phyloP scores from a whole-genome alignment of 257 asterid genomes.

The Capsicum rhomboideum region DNA sequence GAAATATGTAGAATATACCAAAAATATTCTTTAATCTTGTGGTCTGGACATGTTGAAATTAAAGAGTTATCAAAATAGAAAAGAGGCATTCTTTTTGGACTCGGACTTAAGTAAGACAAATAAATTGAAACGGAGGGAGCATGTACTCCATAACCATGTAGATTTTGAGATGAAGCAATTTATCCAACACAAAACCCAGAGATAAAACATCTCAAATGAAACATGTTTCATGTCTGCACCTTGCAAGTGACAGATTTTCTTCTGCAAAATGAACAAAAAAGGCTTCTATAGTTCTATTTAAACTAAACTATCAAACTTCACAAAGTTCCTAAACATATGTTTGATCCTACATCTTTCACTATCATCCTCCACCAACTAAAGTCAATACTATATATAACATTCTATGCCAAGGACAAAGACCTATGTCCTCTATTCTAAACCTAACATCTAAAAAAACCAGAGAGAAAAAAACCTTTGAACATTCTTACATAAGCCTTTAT shows the following conservation, averaged over 20 bases:
- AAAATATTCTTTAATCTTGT: too few species aligned
- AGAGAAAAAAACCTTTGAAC: neutral
- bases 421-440: conserved; percentile 8
- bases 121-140: too few species aligned
- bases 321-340: neutral
- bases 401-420: neutral
- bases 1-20: too few species aligned
- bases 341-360: neutral
- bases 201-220: neutral
- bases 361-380: neutral
- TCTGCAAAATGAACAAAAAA: neutral
- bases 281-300: neutral
- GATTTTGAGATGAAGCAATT: too few species aligned
- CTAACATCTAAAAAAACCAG: conserved; percentile 4
- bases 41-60: too few species aligned
- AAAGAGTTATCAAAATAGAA: too few species aligned
- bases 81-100: too few species aligned
- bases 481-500: conserved; percentile 10
- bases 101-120: too few species aligned
- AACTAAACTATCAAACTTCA: neutral
- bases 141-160: too few species aligned
- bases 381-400: neutral
- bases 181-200: neutral
- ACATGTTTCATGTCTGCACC: neutral
- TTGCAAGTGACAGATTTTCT: neutral